Evolutionary conservation across 1,284 basidiomycete genomes (phyloP), one percentile per base, ranked within the genome.

Genomic region (Rhodotorula sp.): DNA sequence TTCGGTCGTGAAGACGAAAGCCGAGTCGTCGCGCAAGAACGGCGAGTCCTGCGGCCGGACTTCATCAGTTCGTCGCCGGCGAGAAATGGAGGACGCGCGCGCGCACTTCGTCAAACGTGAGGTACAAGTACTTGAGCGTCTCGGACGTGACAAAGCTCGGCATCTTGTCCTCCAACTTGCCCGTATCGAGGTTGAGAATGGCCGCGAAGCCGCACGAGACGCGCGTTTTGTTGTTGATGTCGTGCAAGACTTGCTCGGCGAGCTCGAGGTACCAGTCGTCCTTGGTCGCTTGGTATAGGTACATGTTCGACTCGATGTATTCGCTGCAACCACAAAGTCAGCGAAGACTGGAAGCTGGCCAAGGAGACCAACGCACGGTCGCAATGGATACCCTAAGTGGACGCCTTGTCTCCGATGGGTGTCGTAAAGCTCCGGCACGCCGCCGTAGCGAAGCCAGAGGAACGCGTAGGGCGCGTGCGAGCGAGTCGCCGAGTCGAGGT

Each of bases 251-350:
- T 11, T 90, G 86, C 79, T 94, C 91, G 46, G 90, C 94, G 17
- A 96, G 87, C 70, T 93, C 88, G 2, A 97, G 86, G 79, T 97
- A 97, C 79, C 92, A 92, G 11, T 91, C 84, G 79, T 97, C 94
- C 63, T 85, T 86, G 4, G 94, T 97, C 27, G 94, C 94, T 90
- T 94, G 74, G 78, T 96, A 94, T 17, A 97, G 83, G 81, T 94
- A 95, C 86, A 93, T 94, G 4, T 91, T 97, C 32, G 90, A 92
- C 81, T 96, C 93, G 68, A 94, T 86, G 76, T 94, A 93, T 80
- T 96, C 10, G 51, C 30, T 19, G 36, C n/a, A 4, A 1, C 27
- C 2, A 15, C 17, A 32, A n/a, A 3, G 36, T 19, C 20, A 32
- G 44, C 22, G 9, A n/a, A 32, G 46, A 32, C 4, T 17, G 2